Percentiles rank a stretch among this genome's conserved stretches.
phyloP scores from a whole-genome alignment of 1,284 basidiomycete genomes.

The Porogramme epimiltina region DNA sequence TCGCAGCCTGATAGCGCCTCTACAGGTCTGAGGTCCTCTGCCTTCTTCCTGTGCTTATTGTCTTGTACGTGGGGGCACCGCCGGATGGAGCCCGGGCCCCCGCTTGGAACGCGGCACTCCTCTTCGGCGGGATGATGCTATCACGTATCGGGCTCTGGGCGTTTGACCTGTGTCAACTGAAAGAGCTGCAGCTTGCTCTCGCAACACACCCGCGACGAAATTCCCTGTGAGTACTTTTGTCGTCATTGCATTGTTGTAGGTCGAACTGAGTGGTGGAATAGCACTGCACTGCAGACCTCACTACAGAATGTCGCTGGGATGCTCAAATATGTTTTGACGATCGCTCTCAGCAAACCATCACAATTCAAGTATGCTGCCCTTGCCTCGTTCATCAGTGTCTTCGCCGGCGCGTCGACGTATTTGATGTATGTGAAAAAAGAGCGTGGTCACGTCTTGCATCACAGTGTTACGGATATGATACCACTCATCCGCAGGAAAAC shows the following conservation, averaged over 20 bases:
- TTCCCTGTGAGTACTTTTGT: constrained; percentile 28
- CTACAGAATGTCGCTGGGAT: constrained; percentile 32
- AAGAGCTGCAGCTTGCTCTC: constrained; percentile 47
- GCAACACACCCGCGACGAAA: constrained; percentile 44
- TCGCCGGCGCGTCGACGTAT: constrained; percentile 28
- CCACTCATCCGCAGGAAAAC: constrained; percentile 18
- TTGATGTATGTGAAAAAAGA: constrained; percentile 29
- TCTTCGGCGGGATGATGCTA: constrained; percentile 49
- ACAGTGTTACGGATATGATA: constrained; percentile 19
- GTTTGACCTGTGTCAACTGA: constrained; percentile 52
- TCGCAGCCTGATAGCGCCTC: not conserved
- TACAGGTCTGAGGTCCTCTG: constrained; percentile 41
- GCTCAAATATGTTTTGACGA: constrained; percentile 32
- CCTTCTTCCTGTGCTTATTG: constrained; percentile 42
- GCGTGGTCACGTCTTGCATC: constrained; percentile 31
- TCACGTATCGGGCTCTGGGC: constrained; percentile 53
- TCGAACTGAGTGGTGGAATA: too few species aligned
- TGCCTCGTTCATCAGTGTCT: constrained; percentile 30
- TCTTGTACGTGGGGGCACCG: constrained; percentile 38
- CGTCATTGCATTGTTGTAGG: not conserved
- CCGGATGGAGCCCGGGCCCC: constrained; percentile 23
- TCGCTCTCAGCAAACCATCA: constrained; percentile 29
- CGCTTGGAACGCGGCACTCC: constrained; percentile 37
- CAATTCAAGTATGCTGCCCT: constrained; percentile 34
- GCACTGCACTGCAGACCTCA: constrained; percentile 10